Conservation (phyloP, 2,329 filamentous ascomycete species). For the Didymella sp. region DNA sequence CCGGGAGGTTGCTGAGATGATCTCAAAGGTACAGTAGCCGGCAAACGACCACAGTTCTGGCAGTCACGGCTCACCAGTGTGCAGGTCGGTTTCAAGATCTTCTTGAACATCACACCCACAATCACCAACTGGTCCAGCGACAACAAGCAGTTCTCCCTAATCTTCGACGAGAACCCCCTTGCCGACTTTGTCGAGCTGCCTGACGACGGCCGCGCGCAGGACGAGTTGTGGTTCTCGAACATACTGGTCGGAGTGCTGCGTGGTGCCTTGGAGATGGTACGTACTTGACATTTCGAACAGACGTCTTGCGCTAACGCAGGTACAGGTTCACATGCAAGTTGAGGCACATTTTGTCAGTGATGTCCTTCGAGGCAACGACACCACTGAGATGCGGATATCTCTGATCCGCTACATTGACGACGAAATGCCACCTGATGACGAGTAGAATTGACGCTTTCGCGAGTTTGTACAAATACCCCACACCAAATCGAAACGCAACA, state of each 20-base stretch:
- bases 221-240: slow-evolving; percentile 98
- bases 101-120: slow-evolving; percentile 92
- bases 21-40: slow-evolving; percentile 72
- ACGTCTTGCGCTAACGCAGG: slow-evolving; percentile 14
- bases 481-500: not conserved
- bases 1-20: slow-evolving; percentile 94
- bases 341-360: slow-evolving; percentile 97
- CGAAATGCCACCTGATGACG: slow-evolving; percentile 94
- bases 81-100: slow-evolving; percentile 98
- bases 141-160: slow-evolving; percentile 92
- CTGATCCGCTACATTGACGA: slow-evolving; percentile 95
- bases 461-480: not conserved
- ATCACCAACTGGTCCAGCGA: slow-evolving; percentile 96
- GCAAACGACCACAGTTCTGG: not conserved
- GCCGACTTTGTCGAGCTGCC: slow-evolving; percentile 97
- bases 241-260: slow-evolving; percentile 92
- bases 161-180: slow-evolving; percentile 96
- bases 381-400: slow-evolving; percentile 94
- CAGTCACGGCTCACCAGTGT: not conserved
- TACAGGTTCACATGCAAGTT: slow-evolving; percentile 90
- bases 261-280: slow-evolving; percentile 93
- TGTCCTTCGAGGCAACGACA: slow-evolving; percentile 89
- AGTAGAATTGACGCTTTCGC: slow-evolving; percentile 60
- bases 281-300: slow-evolving; percentile 1
- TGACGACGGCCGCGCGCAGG: slow-evolving; percentile 92